These are phyloP conservation scores for Aspergillus arachidicola DNA, from an alignment of 2,329 filamentous ascomycete species.

Conservation along the genomic window DNA sequence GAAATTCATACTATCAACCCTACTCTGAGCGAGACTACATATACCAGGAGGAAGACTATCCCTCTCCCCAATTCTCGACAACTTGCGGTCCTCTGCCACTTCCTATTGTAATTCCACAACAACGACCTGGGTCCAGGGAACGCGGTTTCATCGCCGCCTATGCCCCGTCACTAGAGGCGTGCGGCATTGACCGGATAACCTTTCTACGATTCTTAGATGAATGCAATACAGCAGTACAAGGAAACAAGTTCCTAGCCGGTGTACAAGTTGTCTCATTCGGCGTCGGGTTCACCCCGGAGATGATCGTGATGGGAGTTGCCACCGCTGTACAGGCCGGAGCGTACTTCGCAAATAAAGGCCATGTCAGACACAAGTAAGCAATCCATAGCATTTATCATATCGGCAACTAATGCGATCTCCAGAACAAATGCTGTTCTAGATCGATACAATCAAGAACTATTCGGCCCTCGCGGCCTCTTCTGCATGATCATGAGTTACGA, in stretches of 20 bases:
- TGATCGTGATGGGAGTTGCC: slow-evolving; percentile 45
- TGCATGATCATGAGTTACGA: slow-evolving; percentile 55
- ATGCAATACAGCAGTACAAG: slow-evolving; percentile 38
- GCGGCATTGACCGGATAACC: not conserved
- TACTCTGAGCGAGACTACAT: not conserved
- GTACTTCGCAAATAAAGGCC: slow-evolving; percentile 42
- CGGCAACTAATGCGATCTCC: not conserved
- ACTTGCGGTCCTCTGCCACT: not conserved
- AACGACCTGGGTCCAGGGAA: not conserved
- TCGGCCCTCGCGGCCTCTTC: slow-evolving; percentile 56
- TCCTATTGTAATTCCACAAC: slow-evolving; percentile 9
- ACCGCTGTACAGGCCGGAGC: slow-evolving; percentile 46
- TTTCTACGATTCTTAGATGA: slow-evolving; percentile 33
- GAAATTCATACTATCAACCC: not conserved
- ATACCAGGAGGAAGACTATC: not conserved
- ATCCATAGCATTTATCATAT: not conserved
- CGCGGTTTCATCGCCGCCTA: slow-evolving; percentile 7
- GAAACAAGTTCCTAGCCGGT: slow-evolving; percentile 36
- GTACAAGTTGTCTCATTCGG: slow-evolving; percentile 42
- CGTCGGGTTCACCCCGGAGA: slow-evolving; percentile 39
- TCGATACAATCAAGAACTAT: slow-evolving; percentile 57
- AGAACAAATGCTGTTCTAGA: slow-evolving; percentile 54
- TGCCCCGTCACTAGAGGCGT: not conserved
- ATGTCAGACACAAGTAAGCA: not conserved
- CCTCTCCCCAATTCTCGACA: not conserved